Percentiles rank a stretch among this genome's conserved stretches.
Evolutionary conservation across 2,329 filamentous ascomycete genomes (phyloP).

Genomic region (Coniochaeta pulveracea): DNA sequence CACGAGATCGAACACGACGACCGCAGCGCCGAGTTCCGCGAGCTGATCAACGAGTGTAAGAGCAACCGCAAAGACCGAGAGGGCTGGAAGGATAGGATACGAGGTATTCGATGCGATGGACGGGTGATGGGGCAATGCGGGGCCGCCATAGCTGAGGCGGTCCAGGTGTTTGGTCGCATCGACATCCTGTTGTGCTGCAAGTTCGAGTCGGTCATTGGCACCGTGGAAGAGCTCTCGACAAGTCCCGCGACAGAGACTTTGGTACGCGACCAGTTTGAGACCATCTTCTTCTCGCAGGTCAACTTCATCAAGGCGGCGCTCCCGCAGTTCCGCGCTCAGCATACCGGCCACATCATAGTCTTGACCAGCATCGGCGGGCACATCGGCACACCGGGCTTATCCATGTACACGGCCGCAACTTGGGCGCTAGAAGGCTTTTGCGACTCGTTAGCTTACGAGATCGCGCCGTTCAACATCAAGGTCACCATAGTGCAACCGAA

Average conservation of each 20-base stretch:
- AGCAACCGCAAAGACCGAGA: constrained; percentile 52
- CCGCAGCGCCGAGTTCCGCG: constrained; percentile 68
- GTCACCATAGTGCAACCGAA: constrained; percentile 93
- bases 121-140: constrained; percentile 60
- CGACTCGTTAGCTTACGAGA: constrained; percentile 89
- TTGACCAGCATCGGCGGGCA: constrained; percentile 86
- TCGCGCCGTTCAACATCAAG: constrained; percentile 93
- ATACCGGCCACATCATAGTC: constrained; percentile 81
- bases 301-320: constrained; percentile 89
- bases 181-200: constrained; percentile 88
- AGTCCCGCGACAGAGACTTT: constrained; percentile 63
- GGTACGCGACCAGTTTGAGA: constrained; percentile 84
- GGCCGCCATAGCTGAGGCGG: constrained; percentile 76
- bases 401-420: constrained; percentile 83
- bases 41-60: constrained; percentile 62
- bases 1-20: constrained; percentile 67
- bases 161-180: constrained; percentile 72
- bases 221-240: constrained; percentile 79
- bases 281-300: constrained; percentile 88
- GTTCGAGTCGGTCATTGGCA: constrained; percentile 80
- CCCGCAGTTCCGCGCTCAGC: constrained; percentile 66
- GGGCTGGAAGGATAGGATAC: constrained; percentile 71
- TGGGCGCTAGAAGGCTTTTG: constrained; percentile 96
- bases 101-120: constrained; percentile 53
- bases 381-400: constrained; percentile 82